These are phyloP conservation scores for Sparassis latifolia DNA, from an alignment of 1,284 basidiomycete genomes.

Conservation along the genomic window DNA sequence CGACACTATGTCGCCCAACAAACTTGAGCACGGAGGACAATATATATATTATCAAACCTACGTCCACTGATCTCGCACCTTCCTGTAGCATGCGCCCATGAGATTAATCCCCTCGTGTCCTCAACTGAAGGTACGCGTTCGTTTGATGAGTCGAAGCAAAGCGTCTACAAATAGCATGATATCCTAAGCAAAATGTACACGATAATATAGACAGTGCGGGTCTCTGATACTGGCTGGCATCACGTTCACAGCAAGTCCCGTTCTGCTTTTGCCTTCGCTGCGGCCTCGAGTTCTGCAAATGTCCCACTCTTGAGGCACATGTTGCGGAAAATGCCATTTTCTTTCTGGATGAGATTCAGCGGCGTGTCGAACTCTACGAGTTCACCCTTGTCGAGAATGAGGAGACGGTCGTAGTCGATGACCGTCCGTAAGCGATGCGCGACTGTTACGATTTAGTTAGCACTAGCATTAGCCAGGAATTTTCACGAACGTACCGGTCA, in stretches of 20 bases:
- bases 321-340: constrained; percentile 67
- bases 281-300: constrained; percentile 60
- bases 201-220: too few relatives aligned
- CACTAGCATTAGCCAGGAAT: neutral
- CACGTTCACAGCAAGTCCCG: constrained; percentile 3
- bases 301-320: constrained; percentile 83
- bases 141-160: too few relatives aligned
- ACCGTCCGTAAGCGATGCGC: constrained; percentile 69
- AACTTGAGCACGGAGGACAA: too few relatives aligned
- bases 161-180: too few relatives aligned
- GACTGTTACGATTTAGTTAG: constrained; percentile 28
- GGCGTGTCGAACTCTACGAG: constrained; percentile 84
- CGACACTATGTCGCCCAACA: too few relatives aligned
- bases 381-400: constrained; percentile 79
- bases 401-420: constrained; percentile 74
- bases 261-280: constrained; percentile 41
- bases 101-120: too few relatives aligned
- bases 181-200: too few relatives aligned
- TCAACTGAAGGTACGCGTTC: too few relatives aligned
- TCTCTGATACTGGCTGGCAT: neutral
- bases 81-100: too few relatives aligned
- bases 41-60: too few relatives aligned
- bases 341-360: constrained; percentile 64
- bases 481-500: constrained; percentile 41
- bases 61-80: too few relatives aligned